phyloP scores from a whole-genome alignment of 257 asterid species.

The Nyctanthes arbortristis region DNA sequence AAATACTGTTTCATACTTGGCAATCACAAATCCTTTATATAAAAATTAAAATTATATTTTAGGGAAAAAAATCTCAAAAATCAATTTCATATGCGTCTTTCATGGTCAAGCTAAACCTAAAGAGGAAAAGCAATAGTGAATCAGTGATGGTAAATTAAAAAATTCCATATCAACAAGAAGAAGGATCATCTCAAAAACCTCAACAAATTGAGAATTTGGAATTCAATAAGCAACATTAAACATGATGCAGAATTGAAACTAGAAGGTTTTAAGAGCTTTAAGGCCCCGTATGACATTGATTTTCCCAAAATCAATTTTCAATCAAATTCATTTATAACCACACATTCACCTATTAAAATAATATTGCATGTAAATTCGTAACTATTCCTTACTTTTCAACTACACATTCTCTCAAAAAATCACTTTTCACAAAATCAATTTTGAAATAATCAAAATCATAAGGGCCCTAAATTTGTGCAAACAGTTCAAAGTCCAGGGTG shows the following conservation, averaged over 20 bases:
- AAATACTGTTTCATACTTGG: too few species aligned
- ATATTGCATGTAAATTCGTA: too few species aligned
- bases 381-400: too few species aligned
- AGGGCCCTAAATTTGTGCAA: too few species aligned
- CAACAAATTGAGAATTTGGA: not conserved
- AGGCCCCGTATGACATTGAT: not conserved
- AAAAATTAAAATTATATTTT: too few species aligned
- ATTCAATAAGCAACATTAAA: not conserved
- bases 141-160: not conserved
- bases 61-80: too few species aligned
- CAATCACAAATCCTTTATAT: too few species aligned
- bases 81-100: too few species aligned
- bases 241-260: constrained; percentile 1
- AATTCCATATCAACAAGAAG: not conserved
- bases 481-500: not conserved
- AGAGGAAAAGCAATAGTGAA: not conserved
- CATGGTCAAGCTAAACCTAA: not conserved
- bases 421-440: not conserved
- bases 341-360: too few species aligned
- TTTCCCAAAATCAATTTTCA: not conserved
- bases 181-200: not conserved
- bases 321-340: too few species aligned
- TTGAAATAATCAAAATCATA: too few species aligned
- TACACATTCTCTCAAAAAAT: too few species aligned
- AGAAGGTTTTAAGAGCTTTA: not conserved